Conservation (phyloP, 176 grass and related monocot species). For the Oryza meridionalis region DNA sequence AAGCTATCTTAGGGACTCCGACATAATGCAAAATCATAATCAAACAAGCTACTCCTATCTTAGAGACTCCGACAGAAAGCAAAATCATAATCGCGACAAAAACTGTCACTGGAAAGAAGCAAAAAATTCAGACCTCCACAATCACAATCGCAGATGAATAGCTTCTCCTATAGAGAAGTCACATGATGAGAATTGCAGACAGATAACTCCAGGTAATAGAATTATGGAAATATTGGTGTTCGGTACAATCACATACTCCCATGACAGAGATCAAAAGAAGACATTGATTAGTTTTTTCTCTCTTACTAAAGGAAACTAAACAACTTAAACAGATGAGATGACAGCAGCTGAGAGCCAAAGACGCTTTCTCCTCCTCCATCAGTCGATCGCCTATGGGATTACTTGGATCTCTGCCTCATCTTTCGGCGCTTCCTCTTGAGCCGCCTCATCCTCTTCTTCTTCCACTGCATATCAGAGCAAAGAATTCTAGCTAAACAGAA, state of each 20-base stretch:
- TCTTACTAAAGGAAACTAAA: constrained; percentile 1
- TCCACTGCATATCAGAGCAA: constrained; percentile 43
- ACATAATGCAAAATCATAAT: not conserved
- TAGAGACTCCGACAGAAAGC: too few relatives aligned
- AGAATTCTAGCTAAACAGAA: not conserved
- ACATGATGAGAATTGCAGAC: not conserved
- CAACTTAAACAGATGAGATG: not conserved
- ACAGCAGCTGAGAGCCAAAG: not conserved
- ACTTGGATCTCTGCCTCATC: constrained; percentile 77
- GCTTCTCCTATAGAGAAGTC: not conserved
- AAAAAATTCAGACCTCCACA: not conserved
- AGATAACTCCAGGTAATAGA: not conserved
- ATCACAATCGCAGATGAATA: not conserved
- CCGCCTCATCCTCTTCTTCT: constrained; percentile 81
- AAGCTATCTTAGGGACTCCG: too few relatives aligned
- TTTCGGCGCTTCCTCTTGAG: constrained; percentile 77
- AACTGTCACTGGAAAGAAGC: not conserved
- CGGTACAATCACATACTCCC: not conserved
- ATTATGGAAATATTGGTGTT: not conserved
- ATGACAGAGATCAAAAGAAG: not conserved
- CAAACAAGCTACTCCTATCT: too few relatives aligned
- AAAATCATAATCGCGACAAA: not conserved
- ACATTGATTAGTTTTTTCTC: not conserved
- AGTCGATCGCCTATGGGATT: not conserved
- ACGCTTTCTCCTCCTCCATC: too few relatives aligned